Conservation (phyloP, 1,284 basidiomycete species). For the Ustilago loliicola region DNA sequence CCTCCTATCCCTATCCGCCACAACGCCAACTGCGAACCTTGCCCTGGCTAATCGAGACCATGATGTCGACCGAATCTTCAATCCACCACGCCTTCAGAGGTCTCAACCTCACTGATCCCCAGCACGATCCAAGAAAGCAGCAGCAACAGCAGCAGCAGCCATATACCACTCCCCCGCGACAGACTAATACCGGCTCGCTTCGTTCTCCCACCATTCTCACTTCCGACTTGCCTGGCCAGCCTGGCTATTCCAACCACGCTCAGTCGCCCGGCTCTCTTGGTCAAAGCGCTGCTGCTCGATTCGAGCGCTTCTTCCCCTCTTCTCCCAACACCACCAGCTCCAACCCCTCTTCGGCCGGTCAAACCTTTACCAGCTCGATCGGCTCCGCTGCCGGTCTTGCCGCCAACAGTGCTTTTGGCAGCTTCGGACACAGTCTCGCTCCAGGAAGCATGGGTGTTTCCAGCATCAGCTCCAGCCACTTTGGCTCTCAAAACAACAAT, state of each 20-base stretch:
- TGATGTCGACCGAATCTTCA: conserved; percentile 50
- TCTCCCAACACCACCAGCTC: conserved; percentile 36
- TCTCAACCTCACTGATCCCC: conserved; percentile 39
- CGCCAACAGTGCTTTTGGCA: conserved; percentile 53
- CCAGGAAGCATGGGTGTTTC: conserved; percentile 39
- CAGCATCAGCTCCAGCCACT: conserved; percentile 40
- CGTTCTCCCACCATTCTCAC: conserved; percentile 40
- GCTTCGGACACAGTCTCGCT: conserved; percentile 54
- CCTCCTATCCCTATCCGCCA: neutral
- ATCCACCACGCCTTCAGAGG: conserved; percentile 42
- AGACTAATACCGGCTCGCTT: conserved; percentile 28
- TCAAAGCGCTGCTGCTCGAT: conserved; percentile 61
- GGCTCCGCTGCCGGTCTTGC: conserved; percentile 45
- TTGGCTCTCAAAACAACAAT: conserved; percentile 38
- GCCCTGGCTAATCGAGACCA: conserved; percentile 7
- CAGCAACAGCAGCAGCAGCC: conserved; percentile 27
- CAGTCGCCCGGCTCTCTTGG: conserved; percentile 25
- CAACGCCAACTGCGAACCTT: neutral
- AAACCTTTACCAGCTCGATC: conserved; percentile 42
- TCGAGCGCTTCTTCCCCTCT: conserved; percentile 64
- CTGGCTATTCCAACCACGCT: conserved; percentile 21
- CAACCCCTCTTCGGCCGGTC: conserved; percentile 39
- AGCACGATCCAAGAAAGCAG: conserved; percentile 39
- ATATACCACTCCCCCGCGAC: conserved; percentile 28
- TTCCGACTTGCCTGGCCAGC: conserved; percentile 37